Percentiles rank a stretch among this genome's conserved stretches.
These are phyloP conservation scores for Nothophaeocryptopus gaeumannii DNA, from an alignment of 2,329 filamentous ascomycete species.

Conservation along the genomic window DNA sequence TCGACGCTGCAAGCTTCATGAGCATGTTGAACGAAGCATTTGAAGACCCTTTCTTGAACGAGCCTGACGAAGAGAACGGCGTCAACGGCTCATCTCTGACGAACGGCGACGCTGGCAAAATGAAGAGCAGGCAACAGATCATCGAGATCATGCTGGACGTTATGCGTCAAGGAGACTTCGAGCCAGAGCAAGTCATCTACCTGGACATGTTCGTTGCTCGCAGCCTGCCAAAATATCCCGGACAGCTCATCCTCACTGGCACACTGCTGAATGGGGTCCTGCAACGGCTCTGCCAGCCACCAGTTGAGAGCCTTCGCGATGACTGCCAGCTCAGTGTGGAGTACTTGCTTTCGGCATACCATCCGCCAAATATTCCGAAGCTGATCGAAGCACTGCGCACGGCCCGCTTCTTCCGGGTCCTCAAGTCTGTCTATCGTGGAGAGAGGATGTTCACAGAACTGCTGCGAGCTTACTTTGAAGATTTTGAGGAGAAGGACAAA, in stretches of 20 bases:
- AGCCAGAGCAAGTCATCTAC: conserved; percentile 80
- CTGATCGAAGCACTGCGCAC: conserved; percentile 75
- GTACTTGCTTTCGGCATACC: conserved; percentile 89
- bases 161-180: conserved; percentile 76
- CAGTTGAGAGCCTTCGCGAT: conserved; percentile 74
- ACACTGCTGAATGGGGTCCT: conserved; percentile 80
- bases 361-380: conserved; percentile 74
- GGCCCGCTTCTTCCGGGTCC: conserved; percentile 82
- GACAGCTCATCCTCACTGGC: conserved; percentile 88
- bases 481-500: conserved; percentile 68
- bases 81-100: conserved; percentile 25
- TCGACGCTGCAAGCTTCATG: conserved; percentile 87
- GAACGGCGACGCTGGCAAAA: conserved; percentile 32
- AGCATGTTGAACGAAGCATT: conserved; percentile 97
- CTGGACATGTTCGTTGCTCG: conserved; percentile 98
- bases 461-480: conserved; percentile 78
- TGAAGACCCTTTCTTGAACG: conserved; percentile 88
- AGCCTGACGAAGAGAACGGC: conserved; percentile 53
- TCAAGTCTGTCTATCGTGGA: conserved; percentile 81
- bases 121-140: conserved; percentile 83
- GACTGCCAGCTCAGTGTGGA: conserved; percentile 97
- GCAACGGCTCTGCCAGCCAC: conserved; percentile 78
- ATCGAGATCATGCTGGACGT: conserved; percentile 87
- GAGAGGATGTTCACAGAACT: conserved; percentile 79
- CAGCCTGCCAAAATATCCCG: conserved; percentile 92